phyloP scores from a whole-genome alignment of 139 green algal species.

The Closterium sp. region DNA sequence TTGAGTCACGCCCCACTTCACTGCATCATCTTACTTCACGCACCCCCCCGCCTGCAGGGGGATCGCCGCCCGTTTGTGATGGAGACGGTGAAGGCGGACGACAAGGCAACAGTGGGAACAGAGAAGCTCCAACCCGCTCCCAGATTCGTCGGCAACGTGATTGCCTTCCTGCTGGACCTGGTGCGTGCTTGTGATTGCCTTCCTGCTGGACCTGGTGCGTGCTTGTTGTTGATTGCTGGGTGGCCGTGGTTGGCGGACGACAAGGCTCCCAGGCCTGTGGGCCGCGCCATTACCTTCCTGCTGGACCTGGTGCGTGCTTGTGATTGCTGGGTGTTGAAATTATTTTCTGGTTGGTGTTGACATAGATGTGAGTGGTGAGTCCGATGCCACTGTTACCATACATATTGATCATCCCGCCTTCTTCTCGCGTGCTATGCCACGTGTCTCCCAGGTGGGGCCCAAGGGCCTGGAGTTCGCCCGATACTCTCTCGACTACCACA shows the following conservation, averaged over 20 bases:
- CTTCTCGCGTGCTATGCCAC: too few relatives aligned
- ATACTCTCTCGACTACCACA: slow-evolving; percentile 97
- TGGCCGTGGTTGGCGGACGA: too few relatives aligned
- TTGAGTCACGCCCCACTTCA: neutral
- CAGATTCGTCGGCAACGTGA: slow-evolving; percentile 60
- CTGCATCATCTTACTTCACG: neutral
- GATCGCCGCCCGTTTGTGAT: slow-evolving; percentile 71
- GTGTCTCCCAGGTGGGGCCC: slow-evolving; percentile 66
- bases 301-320: slow-evolving; percentile 37
- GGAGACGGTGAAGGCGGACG: slow-evolving; percentile 88
- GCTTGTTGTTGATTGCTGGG: too few relatives aligned
- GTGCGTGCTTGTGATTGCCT: slow-evolving; percentile 43
- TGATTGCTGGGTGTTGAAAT: too few relatives aligned
- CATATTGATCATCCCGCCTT: too few relatives aligned
- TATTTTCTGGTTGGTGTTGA: too few relatives aligned
- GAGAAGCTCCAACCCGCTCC: slow-evolving; percentile 68
- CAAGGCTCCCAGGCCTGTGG: slow-evolving; percentile 70
- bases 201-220: slow-evolving; percentile 42
- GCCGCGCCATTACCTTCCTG: slow-evolving; percentile 55
- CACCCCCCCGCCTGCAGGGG: slow-evolving; percentile 11
- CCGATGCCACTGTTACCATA: too few relatives aligned
- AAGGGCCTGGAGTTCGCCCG: slow-evolving; percentile 94
- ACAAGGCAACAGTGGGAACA: slow-evolving; percentile 78
- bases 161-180: slow-evolving; percentile 56
- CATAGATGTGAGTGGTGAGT: too few relatives aligned